phyloP scores from a whole-genome alignment of 2,329 filamentous ascomycete species.

The Penicillium vulpinum region DNA sequence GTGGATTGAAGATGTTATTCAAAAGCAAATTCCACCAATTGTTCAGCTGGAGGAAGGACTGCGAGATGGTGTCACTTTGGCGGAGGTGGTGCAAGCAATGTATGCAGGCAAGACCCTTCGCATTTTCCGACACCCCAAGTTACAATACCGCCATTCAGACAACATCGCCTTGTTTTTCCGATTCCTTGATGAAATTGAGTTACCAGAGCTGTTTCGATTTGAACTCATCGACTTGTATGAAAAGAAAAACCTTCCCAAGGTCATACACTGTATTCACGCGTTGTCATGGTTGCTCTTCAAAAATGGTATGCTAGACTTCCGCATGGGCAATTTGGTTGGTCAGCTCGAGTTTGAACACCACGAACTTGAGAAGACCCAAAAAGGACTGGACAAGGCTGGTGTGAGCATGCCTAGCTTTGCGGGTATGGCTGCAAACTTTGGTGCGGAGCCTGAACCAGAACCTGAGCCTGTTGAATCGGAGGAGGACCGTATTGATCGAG shows the following conservation, averaged over 20 bases:
- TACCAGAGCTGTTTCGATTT: slow-evolving; percentile 94
- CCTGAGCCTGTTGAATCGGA: slow-evolving; percentile 78
- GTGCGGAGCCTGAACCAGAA: slow-evolving; percentile 72
- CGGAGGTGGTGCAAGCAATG: slow-evolving; percentile 88
- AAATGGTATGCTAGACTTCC: slow-evolving; percentile 91
- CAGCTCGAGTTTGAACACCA: slow-evolving; percentile 97
- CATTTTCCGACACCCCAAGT: slow-evolving; percentile 80
- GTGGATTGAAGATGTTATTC: slow-evolving; percentile 93
- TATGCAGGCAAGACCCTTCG: slow-evolving; percentile 73
- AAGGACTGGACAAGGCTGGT: slow-evolving; percentile 92
- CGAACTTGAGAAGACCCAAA: slow-evolving; percentile 94
- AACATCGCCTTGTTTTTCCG: slow-evolving; percentile 97
- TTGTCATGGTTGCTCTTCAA: slow-evolving; percentile 96
- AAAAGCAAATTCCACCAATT: slow-evolving; percentile 83
- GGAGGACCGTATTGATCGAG: slow-evolving; percentile 80
- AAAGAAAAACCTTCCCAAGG: slow-evolving; percentile 99
- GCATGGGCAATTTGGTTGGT: slow-evolving; percentile 93
- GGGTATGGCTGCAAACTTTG: slow-evolving; percentile 95
- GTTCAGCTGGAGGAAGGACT: slow-evolving; percentile 91
- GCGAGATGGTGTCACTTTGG: slow-evolving; percentile 88
- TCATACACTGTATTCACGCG: slow-evolving; percentile 98
- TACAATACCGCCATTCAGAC: slow-evolving; percentile 95
- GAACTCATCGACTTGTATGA: slow-evolving; percentile 97
- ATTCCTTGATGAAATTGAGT: slow-evolving; percentile 84
- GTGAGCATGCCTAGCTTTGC: slow-evolving; percentile 97